A percentile compares a stretch with the other conserved stretches of the same genome.
phyloP scores from a whole-genome alignment of 371 early-diverging fungal genomes.

The Dinochytrium kinnereticum region DNA sequence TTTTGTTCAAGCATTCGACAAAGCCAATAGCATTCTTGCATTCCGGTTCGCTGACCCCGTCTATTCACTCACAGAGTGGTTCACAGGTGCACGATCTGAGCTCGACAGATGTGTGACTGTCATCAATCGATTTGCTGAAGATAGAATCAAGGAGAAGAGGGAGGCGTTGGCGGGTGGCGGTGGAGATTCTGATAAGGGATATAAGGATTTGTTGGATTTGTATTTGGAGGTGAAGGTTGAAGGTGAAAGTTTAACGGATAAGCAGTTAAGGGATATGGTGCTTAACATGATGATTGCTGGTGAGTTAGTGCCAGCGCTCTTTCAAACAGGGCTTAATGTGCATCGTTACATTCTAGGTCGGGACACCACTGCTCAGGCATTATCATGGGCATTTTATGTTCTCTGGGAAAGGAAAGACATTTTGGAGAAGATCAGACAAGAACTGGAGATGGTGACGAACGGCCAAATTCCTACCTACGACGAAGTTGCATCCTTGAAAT shows the following conservation, averaged over 20 bases:
- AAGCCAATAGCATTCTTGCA: neutral
- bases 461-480: slow-evolving; percentile 11
- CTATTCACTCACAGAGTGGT: neutral
- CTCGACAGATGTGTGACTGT: neutral
- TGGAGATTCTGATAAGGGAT: slow-evolving; percentile 15
- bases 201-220: slow-evolving; percentile 48
- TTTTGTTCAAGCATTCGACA: slow-evolving; percentile 4
- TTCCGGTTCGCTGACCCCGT: slow-evolving; percentile 1
- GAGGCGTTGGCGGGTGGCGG: neutral
- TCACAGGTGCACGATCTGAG: neutral
- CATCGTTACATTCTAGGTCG: neutral
- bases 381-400: slow-evolving; percentile 1
- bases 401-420: neutral
- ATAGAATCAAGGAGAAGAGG: neutral
- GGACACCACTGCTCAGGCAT: slow-evolving; percentile 19
- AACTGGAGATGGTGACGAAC: neutral
- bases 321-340: neutral
- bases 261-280: slow-evolving; percentile 66
- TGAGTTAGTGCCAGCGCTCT: neutral
- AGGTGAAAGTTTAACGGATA: slow-evolving; percentile 45
- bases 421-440: slow-evolving; percentile 10
- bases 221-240: slow-evolving; percentile 66
- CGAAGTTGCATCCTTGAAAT: neutral
- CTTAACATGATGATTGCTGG: slow-evolving; percentile 49
- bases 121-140: slow-evolving; percentile 8